Percentiles rank a stretch among this genome's conserved stretches.
Evolutionary conservation across 2,329 filamentous ascomycete genomes (phyloP).

Genomic region (Chalara sp.): DNA sequence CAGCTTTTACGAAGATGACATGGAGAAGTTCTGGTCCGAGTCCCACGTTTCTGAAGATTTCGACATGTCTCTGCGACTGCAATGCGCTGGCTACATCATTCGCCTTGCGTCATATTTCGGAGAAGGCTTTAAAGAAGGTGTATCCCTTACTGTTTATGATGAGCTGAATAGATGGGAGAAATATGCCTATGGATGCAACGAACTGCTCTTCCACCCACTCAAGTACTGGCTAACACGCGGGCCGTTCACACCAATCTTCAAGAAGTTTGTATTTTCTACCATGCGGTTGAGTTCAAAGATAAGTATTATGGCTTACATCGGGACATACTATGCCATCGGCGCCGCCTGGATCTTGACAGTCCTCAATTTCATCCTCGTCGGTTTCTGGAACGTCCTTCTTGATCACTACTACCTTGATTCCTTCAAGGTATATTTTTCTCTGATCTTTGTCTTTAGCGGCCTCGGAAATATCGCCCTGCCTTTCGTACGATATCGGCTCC

Average conservation of each 20-base stretch:
- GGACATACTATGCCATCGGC: conserved; percentile 55
- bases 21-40: conserved; percentile 66
- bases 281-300: conserved; percentile 61
- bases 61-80: conserved; percentile 66
- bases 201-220: conserved; percentile 63
- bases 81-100: conserved; percentile 61
- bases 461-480: conserved; percentile 42
- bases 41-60: conserved; percentile 72
- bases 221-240: conserved; percentile 53
- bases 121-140: conserved; percentile 65
- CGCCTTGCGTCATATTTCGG: conserved; percentile 63
- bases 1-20: conserved; percentile 42
- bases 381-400: conserved; percentile 61
- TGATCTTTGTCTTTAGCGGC: conserved; percentile 58
- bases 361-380: conserved; percentile 64
- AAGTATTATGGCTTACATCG: conserved; percentile 65
- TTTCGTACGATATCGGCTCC: conserved; percentile 54
- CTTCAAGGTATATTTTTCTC: conserved; percentile 56
- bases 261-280: conserved; percentile 49
- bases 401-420: conserved; percentile 63
- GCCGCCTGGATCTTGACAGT: conserved; percentile 58
- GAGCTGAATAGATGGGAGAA: conserved; percentile 68
- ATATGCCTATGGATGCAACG: conserved; percentile 65
- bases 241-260: conserved; percentile 59
- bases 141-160: conserved; percentile 66